A percentile compares a stretch with the other conserved stretches of the same genome.
Conservation (phyloP, 1,139 yeast species). For the Saccharomyces hybrid region DNA sequence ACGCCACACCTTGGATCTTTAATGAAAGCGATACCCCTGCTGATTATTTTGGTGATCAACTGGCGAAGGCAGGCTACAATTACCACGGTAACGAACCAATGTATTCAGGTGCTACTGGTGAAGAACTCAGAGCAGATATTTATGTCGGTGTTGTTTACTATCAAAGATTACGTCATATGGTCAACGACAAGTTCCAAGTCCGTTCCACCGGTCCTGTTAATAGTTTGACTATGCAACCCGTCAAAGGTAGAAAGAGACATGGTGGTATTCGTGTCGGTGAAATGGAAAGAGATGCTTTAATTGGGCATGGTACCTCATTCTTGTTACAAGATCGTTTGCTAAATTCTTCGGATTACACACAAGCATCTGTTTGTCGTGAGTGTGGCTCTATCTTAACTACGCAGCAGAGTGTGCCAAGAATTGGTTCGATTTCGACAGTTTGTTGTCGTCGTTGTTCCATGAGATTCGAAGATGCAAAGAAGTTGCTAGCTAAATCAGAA, state of each 20-base stretch:
- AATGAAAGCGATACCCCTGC: constrained; percentile 93
- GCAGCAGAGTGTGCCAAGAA: constrained; percentile 83
- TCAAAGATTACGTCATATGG: constrained; percentile 99
- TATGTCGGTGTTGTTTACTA: constrained; percentile 95
- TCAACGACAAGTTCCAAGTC: constrained; percentile 97
- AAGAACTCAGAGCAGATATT: constrained; percentile 90
- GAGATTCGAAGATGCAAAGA: constrained; percentile 44
- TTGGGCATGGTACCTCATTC: constrained; percentile 98
- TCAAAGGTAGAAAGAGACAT: constrained; percentile 95
- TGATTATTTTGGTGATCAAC: constrained; percentile 92
- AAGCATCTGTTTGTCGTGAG: constrained; percentile 78
- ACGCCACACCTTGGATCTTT: constrained; percentile 94
- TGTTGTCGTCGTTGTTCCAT: constrained; percentile 91
- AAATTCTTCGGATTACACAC: constrained; percentile 94
- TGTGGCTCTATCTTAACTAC: constrained; percentile 92
- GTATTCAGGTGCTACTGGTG: constrained; percentile 99
- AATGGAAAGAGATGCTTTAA: constrained; percentile 98
- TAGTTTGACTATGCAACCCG: constrained; percentile 97
- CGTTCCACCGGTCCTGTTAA: constrained; percentile 98
- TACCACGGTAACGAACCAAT: constrained; percentile 98
- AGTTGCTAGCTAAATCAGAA: constrained; percentile 34
- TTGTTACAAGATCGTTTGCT: constrained; percentile 88
- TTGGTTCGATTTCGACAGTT: constrained; percentile 69
- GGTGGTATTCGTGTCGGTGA: constrained; percentile 99
- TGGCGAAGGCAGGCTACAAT: constrained; percentile 81